A percentile compares a stretch with the other conserved stretches of the same genome.
Evolutionary conservation across 352 stramenopile genomes (phyloP).

Genomic region (Globisporangium canariense): DNA sequence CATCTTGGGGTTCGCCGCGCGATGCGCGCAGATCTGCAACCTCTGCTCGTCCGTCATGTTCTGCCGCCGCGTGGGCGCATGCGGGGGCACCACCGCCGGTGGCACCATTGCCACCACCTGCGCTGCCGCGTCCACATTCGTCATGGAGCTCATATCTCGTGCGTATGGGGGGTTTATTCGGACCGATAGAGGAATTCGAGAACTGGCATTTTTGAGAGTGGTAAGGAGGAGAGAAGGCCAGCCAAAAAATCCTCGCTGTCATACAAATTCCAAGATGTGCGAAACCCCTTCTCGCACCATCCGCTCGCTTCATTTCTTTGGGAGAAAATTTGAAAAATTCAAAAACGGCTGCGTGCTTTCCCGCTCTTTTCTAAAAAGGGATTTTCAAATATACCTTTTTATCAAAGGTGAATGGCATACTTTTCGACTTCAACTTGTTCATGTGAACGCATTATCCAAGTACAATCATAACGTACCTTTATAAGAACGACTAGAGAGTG

Average conservation of each 20-base stretch:
- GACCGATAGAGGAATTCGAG: conserved; percentile 2
- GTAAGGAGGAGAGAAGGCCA: neutral
- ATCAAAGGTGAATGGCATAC: neutral
- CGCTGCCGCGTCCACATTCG: no score
- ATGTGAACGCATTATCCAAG: neutral
- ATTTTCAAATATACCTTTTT: neutral
- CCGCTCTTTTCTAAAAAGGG: neutral
- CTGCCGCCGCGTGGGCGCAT: neutral
- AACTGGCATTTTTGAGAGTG: neutral
- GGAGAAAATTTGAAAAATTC: neutral
- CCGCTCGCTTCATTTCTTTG: neutral
- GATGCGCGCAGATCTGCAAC: conserved; percentile 10
- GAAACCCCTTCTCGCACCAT: neutral
- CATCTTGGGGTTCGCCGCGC: conserved; percentile 14
- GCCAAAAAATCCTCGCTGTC: neutral
- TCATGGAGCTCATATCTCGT: neutral
- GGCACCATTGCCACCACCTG: neutral
- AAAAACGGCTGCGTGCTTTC: neutral
- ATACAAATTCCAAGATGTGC: conserved; percentile 3
- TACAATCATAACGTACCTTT: neutral
- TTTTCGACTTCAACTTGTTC: neutral
- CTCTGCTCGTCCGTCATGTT: conserved; percentile 11
- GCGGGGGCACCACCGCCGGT: neutral
- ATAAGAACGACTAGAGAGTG: neutral
- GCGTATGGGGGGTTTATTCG: conserved; percentile 2